These are phyloP conservation scores for Trapa bicornis DNA, from an alignment of 345 rosid species.

Conservation along the genomic window DNA sequence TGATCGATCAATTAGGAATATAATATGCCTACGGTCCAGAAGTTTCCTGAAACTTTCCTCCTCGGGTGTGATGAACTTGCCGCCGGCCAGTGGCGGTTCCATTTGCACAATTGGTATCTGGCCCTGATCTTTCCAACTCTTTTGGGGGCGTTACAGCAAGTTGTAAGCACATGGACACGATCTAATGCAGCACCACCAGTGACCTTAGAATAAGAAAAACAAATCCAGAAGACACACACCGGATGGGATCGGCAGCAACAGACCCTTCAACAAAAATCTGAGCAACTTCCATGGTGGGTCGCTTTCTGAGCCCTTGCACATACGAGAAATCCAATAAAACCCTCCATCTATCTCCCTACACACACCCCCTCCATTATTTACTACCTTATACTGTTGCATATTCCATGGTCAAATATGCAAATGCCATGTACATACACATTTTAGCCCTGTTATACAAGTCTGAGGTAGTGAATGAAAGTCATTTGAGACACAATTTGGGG, in stretches of 20 bases:
- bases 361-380: background rate
- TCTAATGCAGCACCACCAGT: background rate
- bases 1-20: too few relatives aligned
- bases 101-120: background rate
- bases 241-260: too few relatives aligned
- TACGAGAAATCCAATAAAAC: conserved; percentile 8
- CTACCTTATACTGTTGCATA: background rate
- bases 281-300: conserved; percentile 10
- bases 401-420: background rate
- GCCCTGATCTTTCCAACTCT: background rate
- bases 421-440: too few relatives aligned
- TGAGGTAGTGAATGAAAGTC: too few relatives aligned
- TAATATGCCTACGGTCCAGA: too few relatives aligned
- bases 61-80: too few relatives aligned
- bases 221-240: background rate
- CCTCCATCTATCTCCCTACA: background rate
- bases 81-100: too few relatives aligned
- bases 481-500: background rate
- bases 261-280: conserved; percentile 10
- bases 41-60: too few relatives aligned
- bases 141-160: background rate
- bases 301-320: conserved; percentile 29
- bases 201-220: background rate
- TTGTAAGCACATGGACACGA: background rate
- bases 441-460: too few relatives aligned